Evolutionary conservation across 1,284 basidiomycete species (phyloP).

Genomic region (Moniliophthora roreri): DNA sequence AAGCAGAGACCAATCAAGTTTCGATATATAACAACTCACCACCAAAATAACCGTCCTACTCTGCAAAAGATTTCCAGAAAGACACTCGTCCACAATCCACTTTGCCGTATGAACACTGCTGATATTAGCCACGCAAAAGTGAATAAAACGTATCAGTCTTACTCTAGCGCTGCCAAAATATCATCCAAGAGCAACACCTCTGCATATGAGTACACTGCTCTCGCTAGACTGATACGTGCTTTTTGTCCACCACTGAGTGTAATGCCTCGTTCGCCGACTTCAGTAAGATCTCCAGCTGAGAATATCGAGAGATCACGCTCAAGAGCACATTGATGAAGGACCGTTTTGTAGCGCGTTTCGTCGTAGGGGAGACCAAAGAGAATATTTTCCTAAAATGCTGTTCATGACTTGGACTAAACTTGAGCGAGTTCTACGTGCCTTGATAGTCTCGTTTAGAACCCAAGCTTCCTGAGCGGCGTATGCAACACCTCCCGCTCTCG

Average conservation of each 20-base stretch:
- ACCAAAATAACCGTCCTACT: conserved; percentile 76
- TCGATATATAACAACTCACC: conserved; percentile 35
- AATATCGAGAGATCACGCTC: conserved; percentile 53
- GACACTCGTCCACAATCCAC: conserved; percentile 76
- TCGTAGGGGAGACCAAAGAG: conserved; percentile 67
- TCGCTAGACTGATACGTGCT: conserved; percentile 70
- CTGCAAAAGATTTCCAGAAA: conserved; percentile 65
- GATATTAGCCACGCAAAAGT: background rate
- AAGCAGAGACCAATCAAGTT: background rate
- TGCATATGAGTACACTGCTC: conserved; percentile 67
- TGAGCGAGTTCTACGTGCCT: conserved; percentile 34
- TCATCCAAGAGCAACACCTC: conserved; percentile 66
- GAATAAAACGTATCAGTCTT: conserved; percentile 12
- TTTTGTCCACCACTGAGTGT: conserved; percentile 68
- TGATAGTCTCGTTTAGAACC: conserved; percentile 57
- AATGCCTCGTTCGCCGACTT: conserved; percentile 47
- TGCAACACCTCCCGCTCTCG: conserved; percentile 54
- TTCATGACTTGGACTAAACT: conserved; percentile 39
- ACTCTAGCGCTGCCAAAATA: conserved; percentile 56
- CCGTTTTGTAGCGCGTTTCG: conserved; percentile 57
- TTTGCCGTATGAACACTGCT: conserved; percentile 59
- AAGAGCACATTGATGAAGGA: conserved; percentile 53
- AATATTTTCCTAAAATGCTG: conserved; percentile 51
- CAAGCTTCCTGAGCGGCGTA: conserved; percentile 72
- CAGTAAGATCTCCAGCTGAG: conserved; percentile 49